phyloP scores from a whole-genome alignment of 2,329 filamentous ascomycete species.

The Sporothrix dimorphospora region DNA sequence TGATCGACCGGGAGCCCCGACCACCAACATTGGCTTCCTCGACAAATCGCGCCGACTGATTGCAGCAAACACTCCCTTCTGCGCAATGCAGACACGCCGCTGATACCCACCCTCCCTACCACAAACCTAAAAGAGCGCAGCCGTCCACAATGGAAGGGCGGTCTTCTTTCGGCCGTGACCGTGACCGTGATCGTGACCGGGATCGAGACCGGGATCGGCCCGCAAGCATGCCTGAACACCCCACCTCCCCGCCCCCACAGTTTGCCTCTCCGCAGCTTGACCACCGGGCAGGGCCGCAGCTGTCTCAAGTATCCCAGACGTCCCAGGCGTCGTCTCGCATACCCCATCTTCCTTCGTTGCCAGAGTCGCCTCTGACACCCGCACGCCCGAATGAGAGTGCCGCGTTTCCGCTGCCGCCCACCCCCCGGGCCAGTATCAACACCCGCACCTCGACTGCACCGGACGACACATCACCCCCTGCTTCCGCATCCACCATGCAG shows the following conservation, averaged over 20 bases:
- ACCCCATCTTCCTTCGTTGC: constrained; percentile 35
- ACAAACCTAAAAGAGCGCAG: constrained; percentile 1
- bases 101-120: neutral
- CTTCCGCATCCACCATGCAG: constrained; percentile 35
- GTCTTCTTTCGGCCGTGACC: constrained; percentile 37
- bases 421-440: constrained; percentile 5
- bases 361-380: constrained; percentile 36
- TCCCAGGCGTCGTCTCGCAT: neutral
- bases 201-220: constrained; percentile 31
- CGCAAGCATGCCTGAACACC: constrained; percentile 11
- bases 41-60: neutral
- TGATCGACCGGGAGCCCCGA: constrained; percentile 18
- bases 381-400: constrained; percentile 36
- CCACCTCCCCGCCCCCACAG: constrained; percentile 15
- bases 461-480: constrained; percentile 1
- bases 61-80: neutral
- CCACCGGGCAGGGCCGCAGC: constrained; percentile 22
- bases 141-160: constrained; percentile 38
- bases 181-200: constrained; percentile 22
- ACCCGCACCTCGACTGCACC: neutral
- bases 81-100: constrained; percentile 6
- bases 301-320: constrained; percentile 1
- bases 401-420: constrained; percentile 36
- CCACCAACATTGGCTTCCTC: constrained; percentile 8
- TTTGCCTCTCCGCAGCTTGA: constrained; percentile 34